A percentile compares a stretch with the other conserved stretches of the same genome.
Evolutionary conservation across 2,329 filamentous ascomycete genomes (phyloP).

Genomic region (Fusarium succisae): DNA sequence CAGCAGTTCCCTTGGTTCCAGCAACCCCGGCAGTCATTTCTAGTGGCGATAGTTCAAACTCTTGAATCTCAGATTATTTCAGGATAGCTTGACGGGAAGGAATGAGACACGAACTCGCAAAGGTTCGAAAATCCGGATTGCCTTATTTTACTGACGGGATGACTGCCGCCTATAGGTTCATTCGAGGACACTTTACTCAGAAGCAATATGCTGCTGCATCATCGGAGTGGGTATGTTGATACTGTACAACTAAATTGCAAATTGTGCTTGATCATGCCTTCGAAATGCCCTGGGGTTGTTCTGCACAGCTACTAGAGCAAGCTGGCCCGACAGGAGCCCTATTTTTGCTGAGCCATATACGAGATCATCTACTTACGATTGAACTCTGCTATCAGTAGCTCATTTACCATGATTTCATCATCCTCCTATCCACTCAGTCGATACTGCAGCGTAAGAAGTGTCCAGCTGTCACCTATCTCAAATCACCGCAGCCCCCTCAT

Average conservation of each 20-base stretch:
- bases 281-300: too few relatives aligned
- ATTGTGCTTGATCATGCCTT: neutral
- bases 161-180: neutral
- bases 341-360: neutral
- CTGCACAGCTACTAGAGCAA: neutral
- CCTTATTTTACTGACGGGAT: too few relatives aligned
- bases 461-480: too few relatives aligned
- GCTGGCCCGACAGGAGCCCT: neutral
- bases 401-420: too few relatives aligned
- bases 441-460: neutral
- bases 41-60: neutral
- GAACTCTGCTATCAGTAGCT: rapidly evolving
- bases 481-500: neutral
- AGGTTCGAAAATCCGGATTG: too few relatives aligned
- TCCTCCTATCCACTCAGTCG: neutral
- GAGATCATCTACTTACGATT: neutral
- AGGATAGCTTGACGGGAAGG: neutral
- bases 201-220: neutral
- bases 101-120: too few relatives aligned
- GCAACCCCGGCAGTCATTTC: neutral
- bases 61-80: neutral
- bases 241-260: neutral
- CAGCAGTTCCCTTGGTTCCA: neutral
- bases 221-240: neutral
- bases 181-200: too few relatives aligned